These are phyloP conservation scores for Wickerhamiella alocasiicola DNA, from an alignment of 805 yeast genomes.

Conservation along the genomic window DNA sequence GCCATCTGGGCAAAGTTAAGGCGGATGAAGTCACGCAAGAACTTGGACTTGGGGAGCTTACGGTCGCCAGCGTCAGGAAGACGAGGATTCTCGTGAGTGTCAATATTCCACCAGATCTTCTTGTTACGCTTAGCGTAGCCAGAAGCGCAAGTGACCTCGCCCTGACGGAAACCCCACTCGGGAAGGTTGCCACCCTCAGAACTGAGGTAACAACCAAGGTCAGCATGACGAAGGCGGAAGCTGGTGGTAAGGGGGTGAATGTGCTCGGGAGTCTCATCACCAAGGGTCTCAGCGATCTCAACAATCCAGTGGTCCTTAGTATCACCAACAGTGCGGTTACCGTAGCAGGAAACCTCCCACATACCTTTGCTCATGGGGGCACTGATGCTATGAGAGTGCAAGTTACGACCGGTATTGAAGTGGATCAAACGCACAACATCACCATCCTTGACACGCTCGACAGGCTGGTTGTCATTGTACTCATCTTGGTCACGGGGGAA, in stretches of 20 bases:
- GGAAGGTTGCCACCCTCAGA: constrained; percentile 75
- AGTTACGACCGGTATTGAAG: constrained; percentile 60
- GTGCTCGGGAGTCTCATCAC: constrained; percentile 37
- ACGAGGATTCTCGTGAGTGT: constrained; percentile 46
- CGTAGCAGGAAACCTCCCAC: constrained; percentile 90
- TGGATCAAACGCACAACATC: constrained; percentile 73
- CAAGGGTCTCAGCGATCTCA: constrained; percentile 51
- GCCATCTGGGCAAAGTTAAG: constrained; percentile 74
- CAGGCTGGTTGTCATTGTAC: constrained; percentile 31
- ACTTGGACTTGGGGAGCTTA: constrained; percentile 38
- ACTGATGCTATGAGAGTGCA: constrained; percentile 90
- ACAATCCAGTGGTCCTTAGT: constrained; percentile 83
- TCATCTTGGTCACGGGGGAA: constrained; percentile 28
- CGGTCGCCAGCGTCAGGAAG: constrained; percentile 32
- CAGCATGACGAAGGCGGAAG: constrained; percentile 65
- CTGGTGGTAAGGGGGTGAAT: constrained; percentile 60
- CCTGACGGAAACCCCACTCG: constrained; percentile 96
- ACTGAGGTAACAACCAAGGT: constrained; percentile 88
- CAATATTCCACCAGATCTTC: constrained; percentile 72
- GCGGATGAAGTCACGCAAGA: constrained; percentile 57
- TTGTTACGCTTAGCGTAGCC: constrained; percentile 41
- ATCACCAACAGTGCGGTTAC: constrained; percentile 64
- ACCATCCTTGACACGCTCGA: constrained; percentile 42
- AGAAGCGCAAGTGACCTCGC: constrained; percentile 71
- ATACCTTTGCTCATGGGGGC: constrained; percentile 87